These are phyloP conservation scores for Kwoniella sp. DNA, from an alignment of 768 basidiomycete genomes.

Conservation along the genomic window DNA sequence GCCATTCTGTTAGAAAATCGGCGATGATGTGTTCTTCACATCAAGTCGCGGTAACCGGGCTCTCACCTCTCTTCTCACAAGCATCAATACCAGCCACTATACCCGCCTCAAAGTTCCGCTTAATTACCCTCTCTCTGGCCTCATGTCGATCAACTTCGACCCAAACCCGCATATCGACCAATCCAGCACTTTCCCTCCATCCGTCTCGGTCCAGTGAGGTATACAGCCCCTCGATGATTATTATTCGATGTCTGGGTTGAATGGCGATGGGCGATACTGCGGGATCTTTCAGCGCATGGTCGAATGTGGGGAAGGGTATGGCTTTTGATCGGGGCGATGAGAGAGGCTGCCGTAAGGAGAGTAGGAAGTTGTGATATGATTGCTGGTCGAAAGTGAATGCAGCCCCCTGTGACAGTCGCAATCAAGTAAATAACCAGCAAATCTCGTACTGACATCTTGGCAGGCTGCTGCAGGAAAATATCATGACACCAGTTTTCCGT, in stretches of 20 bases:
- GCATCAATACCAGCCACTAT: slow-evolving; percentile 68
- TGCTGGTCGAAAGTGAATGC: slow-evolving; percentile 88
- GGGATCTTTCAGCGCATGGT: slow-evolving; percentile 86
- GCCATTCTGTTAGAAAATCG: no score
- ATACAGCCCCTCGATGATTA: slow-evolving; percentile 90
- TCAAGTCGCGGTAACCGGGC: no score
- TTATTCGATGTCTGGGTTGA: slow-evolving; percentile 68
- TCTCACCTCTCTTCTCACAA: slow-evolving; percentile 38
- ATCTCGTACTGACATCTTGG: no score
- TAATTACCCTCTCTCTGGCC: slow-evolving; percentile 66
- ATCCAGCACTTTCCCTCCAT: slow-evolving; percentile 68
- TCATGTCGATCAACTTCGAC: slow-evolving; percentile 64
- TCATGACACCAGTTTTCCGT: no score
- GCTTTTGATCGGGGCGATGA: slow-evolving; percentile 5
- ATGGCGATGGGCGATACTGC: slow-evolving; percentile 65
- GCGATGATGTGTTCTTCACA: no score
- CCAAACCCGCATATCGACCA: slow-evolving; percentile 79
- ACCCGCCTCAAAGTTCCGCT: slow-evolving; percentile 75
- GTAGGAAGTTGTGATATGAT: slow-evolving; percentile 72
- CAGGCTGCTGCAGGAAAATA: no score
- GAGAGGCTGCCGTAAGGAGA: slow-evolving; percentile 61
- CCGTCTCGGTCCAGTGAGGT: slow-evolving; percentile 70
- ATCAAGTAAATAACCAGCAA: no score
- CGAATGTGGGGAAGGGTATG: slow-evolving; percentile 75
- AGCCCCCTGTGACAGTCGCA: slow-evolving; percentile 59